phyloP scores from a whole-genome alignment of 108 stramenopile genomes.

The Cyclotella kingstonii region DNA sequence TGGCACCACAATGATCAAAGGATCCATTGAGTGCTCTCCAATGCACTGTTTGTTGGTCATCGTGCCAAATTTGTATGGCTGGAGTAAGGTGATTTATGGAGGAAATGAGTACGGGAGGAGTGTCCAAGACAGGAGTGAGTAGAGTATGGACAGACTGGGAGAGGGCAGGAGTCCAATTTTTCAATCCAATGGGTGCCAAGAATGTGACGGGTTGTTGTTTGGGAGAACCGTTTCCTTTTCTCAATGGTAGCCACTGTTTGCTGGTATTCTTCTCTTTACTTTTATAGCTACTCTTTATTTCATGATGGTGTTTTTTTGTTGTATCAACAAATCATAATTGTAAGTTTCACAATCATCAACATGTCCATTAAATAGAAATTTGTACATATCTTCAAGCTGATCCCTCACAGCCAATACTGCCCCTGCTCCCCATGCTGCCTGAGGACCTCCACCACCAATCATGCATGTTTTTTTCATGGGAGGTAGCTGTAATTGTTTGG shows the following conservation, averaged over 20 bases:
- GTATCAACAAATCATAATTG: too few relatives aligned
- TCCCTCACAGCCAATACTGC: conserved; percentile 34
- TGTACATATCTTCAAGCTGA: neutral
- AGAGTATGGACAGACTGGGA: conserved; percentile 14
- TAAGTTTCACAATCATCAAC: too few relatives aligned
- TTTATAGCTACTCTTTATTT: too few relatives aligned
- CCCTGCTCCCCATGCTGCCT: conserved; percentile 55
- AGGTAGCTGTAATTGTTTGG: conserved; percentile 7
- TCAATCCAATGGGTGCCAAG: conserved; percentile 40
- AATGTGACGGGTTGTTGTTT: conserved; percentile 43
- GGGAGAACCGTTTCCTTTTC: conserved; percentile 14
- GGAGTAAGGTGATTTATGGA: conserved; percentile 49
- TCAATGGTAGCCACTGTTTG: too few relatives aligned
- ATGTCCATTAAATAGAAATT: too few relatives aligned
- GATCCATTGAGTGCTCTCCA: conserved; percentile 60
- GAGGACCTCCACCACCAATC: conserved; percentile 62
- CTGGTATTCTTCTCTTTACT: too few relatives aligned
- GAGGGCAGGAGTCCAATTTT: conserved; percentile 39
- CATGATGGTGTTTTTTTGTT: too few relatives aligned
- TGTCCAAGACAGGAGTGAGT: conserved; percentile 17
- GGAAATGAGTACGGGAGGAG: conserved; percentile 26
- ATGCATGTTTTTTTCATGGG: neutral
- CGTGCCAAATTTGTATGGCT: conserved; percentile 61
- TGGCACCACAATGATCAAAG: conserved; percentile 47
- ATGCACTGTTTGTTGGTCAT: conserved; percentile 41